A percentile compares a stretch with the other conserved stretches of the same genome.
Conservation (phyloP, 2,329 filamentous ascomycete genomes). For the Penicillium sp. region DNA sequence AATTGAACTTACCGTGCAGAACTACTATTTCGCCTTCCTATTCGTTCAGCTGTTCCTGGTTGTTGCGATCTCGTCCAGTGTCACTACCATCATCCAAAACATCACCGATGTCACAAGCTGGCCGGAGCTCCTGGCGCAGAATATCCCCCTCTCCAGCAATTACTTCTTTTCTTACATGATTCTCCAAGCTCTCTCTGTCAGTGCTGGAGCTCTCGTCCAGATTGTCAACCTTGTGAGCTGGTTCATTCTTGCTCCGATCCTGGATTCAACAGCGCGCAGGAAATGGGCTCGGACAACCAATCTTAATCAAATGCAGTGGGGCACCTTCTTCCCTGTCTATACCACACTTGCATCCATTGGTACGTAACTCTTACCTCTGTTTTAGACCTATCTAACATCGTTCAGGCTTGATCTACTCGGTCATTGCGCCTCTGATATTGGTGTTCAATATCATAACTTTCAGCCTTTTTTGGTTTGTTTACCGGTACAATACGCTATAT, state of each 20-base stretch:
- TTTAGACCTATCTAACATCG: slow-evolving; percentile 17
- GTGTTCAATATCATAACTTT: slow-evolving; percentile 95
- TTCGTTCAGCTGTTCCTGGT: slow-evolving; percentile 96
- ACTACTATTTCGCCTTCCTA: slow-evolving; percentile 90
- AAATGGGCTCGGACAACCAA: slow-evolving; percentile 87
- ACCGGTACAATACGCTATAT: slow-evolving; percentile 96
- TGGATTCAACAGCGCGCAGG: slow-evolving; percentile 79
- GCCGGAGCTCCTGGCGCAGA: slow-evolving; percentile 73
- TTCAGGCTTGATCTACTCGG: slow-evolving; percentile 75
- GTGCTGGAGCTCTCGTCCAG: slow-evolving; percentile 85
- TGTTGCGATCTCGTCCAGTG: slow-evolving; percentile 81
- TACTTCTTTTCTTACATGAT: slow-evolving; percentile 99
- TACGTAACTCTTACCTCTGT: slow-evolving; percentile 35
- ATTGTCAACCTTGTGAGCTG: slow-evolving; percentile 78
- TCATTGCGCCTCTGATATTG: slow-evolving; percentile 88
- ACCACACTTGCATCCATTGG: slow-evolving; percentile 95
- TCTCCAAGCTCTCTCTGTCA: slow-evolving; percentile 88
- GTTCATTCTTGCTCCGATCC: slow-evolving; percentile 78
- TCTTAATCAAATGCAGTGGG: slow-evolving; percentile 82
- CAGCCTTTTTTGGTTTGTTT: slow-evolving; percentile 86
- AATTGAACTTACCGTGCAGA: slow-evolving; percentile 81
- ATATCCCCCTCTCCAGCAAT: slow-evolving; percentile 84
- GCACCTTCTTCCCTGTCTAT: slow-evolving; percentile 92
- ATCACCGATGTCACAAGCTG: slow-evolving; percentile 72
- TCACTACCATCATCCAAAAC: slow-evolving; percentile 68